Conservation (phyloP, 345 rosid genomes). For the Gossypium arboreum region DNA sequence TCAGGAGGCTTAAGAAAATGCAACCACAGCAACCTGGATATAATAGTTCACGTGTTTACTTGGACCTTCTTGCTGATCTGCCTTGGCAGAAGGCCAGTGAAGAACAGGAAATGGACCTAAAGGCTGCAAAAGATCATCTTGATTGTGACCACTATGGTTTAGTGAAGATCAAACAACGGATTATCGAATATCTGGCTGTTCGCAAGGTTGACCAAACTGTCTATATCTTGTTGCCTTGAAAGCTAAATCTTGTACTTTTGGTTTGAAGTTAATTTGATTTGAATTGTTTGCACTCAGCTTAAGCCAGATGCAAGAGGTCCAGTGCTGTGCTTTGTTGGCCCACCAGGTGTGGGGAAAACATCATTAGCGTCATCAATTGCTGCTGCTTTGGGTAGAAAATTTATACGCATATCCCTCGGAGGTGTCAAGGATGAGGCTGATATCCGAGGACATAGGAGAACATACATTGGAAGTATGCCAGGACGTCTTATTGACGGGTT, state of each 20-base stretch:
- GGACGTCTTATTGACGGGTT: conserved; percentile 97
- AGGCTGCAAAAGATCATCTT: conserved; percentile 89
- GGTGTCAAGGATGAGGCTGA: conserved; percentile 99
- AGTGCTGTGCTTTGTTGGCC: conserved; percentile 94
- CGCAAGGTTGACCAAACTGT: conserved; percentile 61
- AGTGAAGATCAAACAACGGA: conserved; percentile 89
- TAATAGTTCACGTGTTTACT: conserved; percentile 90
- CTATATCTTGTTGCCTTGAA: conserved; percentile 17
- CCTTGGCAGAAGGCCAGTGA: conserved; percentile 94
- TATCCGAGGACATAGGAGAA: conserved; percentile 97
- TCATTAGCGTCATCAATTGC: conserved; percentile 97
- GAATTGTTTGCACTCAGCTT: conserved; percentile 53
- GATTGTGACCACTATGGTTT: conserved; percentile 95
- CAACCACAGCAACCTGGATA: conserved; percentile 99
- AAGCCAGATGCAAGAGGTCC: conserved; percentile 99
- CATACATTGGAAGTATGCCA: conserved; percentile 99
- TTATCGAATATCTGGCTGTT: conserved; percentile 96
- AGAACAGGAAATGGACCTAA: conserved; percentile 79
- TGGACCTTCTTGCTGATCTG: conserved; percentile 96
- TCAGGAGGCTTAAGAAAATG: conserved; percentile 97
- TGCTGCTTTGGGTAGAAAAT: conserved; percentile 88
- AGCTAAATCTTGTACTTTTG: conserved; percentile 11
- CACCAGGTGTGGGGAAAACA: conserved; percentile 99
- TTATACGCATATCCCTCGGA: conserved; percentile 86
- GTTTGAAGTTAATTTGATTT: conserved; percentile 24